phyloP scores from a whole-genome alignment of 2,329 filamentous ascomycete genomes.

The Arthrinium puccinioides region DNA sequence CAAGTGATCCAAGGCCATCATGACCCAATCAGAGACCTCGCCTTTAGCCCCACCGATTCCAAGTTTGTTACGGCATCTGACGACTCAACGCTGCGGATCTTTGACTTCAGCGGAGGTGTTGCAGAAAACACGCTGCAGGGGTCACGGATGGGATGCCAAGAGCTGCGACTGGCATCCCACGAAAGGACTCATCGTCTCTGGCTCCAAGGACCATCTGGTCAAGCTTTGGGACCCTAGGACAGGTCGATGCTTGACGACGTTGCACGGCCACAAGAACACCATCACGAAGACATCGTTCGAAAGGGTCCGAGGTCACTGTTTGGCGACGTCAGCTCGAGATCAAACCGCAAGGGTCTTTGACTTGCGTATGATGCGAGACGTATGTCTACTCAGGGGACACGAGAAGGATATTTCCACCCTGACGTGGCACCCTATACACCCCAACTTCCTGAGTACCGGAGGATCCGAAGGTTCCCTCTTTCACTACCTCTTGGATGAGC shows the following conservation, averaged over 20 bases:
- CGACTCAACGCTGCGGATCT: constrained; percentile 89
- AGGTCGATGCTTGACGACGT: constrained; percentile 80
- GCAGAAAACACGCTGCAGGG: constrained; percentile 78
- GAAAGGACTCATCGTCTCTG: constrained; percentile 89
- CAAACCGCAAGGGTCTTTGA: constrained; percentile 92
- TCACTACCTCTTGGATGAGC: constrained; percentile 94
- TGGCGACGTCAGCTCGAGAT: constrained; percentile 89
- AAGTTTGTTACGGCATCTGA: constrained; percentile 97
- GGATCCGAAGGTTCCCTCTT: constrained; percentile 84
- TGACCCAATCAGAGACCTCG: constrained; percentile 83
- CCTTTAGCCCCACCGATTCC: constrained; percentile 87
- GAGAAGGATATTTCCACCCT: constrained; percentile 94
- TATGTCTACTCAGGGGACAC: constrained; percentile 85
- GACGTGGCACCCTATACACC: constrained; percentile 88
- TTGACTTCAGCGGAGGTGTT: constrained; percentile 82
- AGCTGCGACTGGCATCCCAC: constrained; percentile 96
- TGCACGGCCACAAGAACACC: constrained; percentile 96
- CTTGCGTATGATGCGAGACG: constrained; percentile 95
- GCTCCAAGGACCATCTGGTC: constrained; percentile 94
- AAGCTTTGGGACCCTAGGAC: constrained; percentile 98
- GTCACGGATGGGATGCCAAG: constrained; percentile 98
- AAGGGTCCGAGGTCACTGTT: constrained; percentile 70
- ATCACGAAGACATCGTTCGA: constrained; percentile 92
- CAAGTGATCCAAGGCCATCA: constrained; percentile 87
- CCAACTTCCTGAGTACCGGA: constrained; percentile 82